Base-by-base conservation (phyloP, 208 protist genomes). In the Trypanosoma lewisi region DNA sequence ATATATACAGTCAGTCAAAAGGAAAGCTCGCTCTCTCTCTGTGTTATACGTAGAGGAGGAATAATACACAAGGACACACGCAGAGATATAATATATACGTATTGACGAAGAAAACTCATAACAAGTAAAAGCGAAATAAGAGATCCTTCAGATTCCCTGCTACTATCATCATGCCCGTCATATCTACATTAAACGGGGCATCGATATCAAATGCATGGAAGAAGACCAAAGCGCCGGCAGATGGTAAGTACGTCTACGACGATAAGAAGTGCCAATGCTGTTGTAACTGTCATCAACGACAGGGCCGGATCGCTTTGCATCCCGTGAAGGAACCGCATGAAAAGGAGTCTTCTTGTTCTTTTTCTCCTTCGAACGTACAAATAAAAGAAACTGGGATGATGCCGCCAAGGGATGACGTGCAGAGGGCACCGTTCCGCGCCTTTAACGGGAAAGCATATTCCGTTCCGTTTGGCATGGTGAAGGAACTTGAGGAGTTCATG, bases 381-480 rank as follows among this genome's bases (percentile, higher is more conserved):
- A 12, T 12, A 12, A 16, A 6, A 39, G 8, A 39, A 39, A 39
- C 36, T 16, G 8, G 12, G 36, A 39, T 6, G 36, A 39, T 12
- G 12, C 36, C 12, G 8, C 12, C 36, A 39, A 12, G 36, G 17
- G 16, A n/a, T 60, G 51, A 27, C 34, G 53, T 36, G 48, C 56
- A 19, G 44, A 50, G 30, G 23, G 44, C 48, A 33, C 80, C 59
- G 23, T 83, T 82, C 68, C 42, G 78, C n/a, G 23, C 78, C 19
- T 74, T 81, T 25, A 69, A 80, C 37, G 83, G 83, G 25, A 71
- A 65, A 25, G 78, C 78, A 11, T 89, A 89, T 49, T 77, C 76
- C 36, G 61, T 89, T 34, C 70, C 63, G 2, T 28, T 69, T 1
- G 61, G 31, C 28, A 69, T 69, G 53, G 19, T 59, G n/a, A 47